These are phyloP conservation scores for Aurifilum marmelostoma DNA, from an alignment of 2,329 filamentous ascomycete genomes.

Conservation along the genomic window DNA sequence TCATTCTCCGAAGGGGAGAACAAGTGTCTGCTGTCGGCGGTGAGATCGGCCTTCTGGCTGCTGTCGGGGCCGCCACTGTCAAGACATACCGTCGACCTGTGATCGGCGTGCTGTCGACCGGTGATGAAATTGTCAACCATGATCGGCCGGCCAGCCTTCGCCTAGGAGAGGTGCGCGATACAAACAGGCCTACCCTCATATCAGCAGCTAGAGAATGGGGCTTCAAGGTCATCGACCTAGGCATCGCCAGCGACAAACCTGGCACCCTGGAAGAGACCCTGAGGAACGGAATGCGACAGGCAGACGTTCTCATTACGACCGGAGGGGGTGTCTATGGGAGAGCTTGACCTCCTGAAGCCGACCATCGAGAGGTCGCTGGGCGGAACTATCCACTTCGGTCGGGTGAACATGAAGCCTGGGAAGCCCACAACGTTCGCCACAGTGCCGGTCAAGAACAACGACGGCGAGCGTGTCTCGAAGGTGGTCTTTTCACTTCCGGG, in stretches of 20 bases:
- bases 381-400: constrained; percentile 93
- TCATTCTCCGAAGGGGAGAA: constrained; percentile 77
- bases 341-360: constrained; percentile 93
- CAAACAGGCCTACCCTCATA: constrained; percentile 86
- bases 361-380: constrained; percentile 89
- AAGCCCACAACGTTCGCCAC: constrained; percentile 98
- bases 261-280: constrained; percentile 77
- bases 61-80: constrained; percentile 75
- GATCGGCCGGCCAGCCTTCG: constrained; percentile 63
- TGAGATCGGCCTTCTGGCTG: constrained; percentile 87
- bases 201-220: constrained; percentile 75
- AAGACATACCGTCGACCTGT: constrained; percentile 75
- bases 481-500: constrained; percentile 89
- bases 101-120: constrained; percentile 88
- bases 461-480: constrained; percentile 62
- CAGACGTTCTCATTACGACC: constrained; percentile 86
- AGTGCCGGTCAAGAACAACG: constrained; percentile 67
- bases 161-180: constrained; percentile 88
- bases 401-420: constrained; percentile 96
- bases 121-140: constrained; percentile 88
- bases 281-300: constrained; percentile 71
- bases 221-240: constrained; percentile 80
- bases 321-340: constrained; percentile 98
- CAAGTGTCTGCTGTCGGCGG: constrained; percentile 86
- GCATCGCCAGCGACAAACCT: constrained; percentile 77